These are phyloP conservation scores for Mitragyna speciosa DNA, from an alignment of 257 asterid species.

Conservation along the genomic window DNA sequence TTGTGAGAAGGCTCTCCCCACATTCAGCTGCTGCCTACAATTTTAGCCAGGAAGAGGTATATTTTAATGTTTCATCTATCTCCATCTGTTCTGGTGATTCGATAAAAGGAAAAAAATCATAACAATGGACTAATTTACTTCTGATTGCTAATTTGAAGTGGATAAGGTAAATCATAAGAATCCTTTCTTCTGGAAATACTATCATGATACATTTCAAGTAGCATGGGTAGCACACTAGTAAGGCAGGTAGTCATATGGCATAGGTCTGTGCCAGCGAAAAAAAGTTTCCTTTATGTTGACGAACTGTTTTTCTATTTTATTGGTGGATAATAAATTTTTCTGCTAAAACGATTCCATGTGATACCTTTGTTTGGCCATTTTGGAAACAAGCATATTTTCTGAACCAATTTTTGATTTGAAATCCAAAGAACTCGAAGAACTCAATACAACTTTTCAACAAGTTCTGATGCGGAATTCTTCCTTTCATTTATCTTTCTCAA, in stretches of 20 bases:
- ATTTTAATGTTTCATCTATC: slow-evolving; percentile 3
- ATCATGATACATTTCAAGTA: background rate
- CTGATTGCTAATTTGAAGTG: background rate
- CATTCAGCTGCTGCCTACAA: slow-evolving; percentile 67
- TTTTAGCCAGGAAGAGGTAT: slow-evolving; percentile 70
- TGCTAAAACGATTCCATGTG: background rate
- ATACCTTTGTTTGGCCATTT: background rate
- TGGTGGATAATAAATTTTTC: too few relatives aligned
- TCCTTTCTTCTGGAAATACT: background rate
- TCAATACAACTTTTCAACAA: background rate
- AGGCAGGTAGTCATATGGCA: background rate
- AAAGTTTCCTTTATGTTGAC: background rate
- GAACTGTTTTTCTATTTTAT: too few relatives aligned
- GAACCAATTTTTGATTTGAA: too few relatives aligned
- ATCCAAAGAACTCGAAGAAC: too few relatives aligned
- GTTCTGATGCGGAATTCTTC: background rate
- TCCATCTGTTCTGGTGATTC: background rate
- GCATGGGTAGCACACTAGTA: background rate
- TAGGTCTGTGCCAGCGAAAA: background rate
- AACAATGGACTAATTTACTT: background rate
- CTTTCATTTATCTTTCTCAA: background rate
- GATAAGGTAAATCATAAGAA: background rate
- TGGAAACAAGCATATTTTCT: background rate
- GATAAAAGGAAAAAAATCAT: background rate
- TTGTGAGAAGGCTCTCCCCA: slow-evolving; percentile 71